Conservation (phyloP, 176 grass and related monocot species). For the Carex littledalei region DNA sequence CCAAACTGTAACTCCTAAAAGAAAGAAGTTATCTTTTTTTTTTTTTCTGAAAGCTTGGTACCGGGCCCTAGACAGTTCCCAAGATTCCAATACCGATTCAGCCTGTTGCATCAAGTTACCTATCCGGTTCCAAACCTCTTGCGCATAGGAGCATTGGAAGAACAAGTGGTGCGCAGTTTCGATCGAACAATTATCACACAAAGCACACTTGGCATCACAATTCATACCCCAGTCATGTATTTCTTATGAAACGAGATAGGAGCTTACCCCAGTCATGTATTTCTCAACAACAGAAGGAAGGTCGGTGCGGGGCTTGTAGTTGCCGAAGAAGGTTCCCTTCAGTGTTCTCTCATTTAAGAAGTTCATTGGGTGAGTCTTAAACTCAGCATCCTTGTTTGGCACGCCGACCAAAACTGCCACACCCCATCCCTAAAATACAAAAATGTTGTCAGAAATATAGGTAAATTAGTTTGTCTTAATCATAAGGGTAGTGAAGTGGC, state of each 20-base stretch:
- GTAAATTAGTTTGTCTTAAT: background rate
- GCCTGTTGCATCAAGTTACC: too few species aligned
- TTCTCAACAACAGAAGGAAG: conserved; percentile 78
- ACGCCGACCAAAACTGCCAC: conserved; percentile 78
- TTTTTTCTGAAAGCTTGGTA: too few species aligned
- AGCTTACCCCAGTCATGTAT: conserved; percentile 69
- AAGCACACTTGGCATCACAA: too few species aligned
- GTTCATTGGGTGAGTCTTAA: conserved; percentile 82
- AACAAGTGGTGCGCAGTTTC: too few species aligned
- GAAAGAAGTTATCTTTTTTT: too few species aligned
- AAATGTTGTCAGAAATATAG: background rate
- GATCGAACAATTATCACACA: too few species aligned
- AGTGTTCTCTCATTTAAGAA: conserved; percentile 74
- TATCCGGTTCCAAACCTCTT: too few species aligned
- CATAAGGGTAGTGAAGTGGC: background rate
- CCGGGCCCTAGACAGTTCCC: too few species aligned
- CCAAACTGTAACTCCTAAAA: too few species aligned
- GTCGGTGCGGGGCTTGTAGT: conserved; percentile 77
- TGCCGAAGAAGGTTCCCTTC: conserved; percentile 87
- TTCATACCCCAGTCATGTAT: too few species aligned
- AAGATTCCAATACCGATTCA: too few species aligned
- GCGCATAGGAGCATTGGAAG: too few species aligned
- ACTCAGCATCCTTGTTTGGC: conserved; percentile 58
- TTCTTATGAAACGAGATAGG: background rate
- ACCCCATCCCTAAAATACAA: conserved; percentile 64